Base-by-base conservation (phyloP, 2,329 filamentous ascomycete species). In the Myriangium duriaei region DNA sequence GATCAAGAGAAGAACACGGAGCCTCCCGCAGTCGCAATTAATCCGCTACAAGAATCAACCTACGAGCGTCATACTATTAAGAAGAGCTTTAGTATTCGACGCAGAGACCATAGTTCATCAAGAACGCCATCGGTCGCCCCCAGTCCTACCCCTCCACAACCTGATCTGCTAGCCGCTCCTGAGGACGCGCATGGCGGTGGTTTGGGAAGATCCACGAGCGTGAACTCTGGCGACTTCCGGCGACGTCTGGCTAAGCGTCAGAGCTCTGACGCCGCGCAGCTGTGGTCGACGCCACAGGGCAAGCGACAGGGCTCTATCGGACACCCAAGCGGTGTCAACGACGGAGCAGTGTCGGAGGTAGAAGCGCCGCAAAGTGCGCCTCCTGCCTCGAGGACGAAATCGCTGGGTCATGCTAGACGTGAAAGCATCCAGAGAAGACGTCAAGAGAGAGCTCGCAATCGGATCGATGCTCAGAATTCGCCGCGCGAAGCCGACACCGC, bases 371-470 rank as follows among this genome's bases (percentile, higher is more conserved):
- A 48, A 64, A 53, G 44, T 11, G 70, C 24, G 71, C 71, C 72
- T 2, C 71, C 79, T 13, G 76, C 81, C 4, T 71, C 75, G 52
- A 75, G 88, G 45, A 79, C 88, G 6, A 91, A 91, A 58, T 93
- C 86, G 3, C 70, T 95, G 14, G 85, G 87, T 2, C 87, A 96
- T 56, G 83, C 84, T 31, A 75, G 88, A 28, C 74, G 84, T 42
- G 88, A 95, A 57, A 94, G 86, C 56, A 93, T 95, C 39, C 88
- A 95, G 60, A 83, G 82, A 32, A 74, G 88, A 40, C 76, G 88
- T 37, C 72, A 78, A 39, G 73, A 51, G 69, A 76, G 53, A 14
- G 49, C 52, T 30, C 45, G 50, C 12, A 67, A 71, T 7, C 71
- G 75, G 32, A 7, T 7, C 7, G 21, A 26, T 7, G 76, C 83